Base-by-base conservation (phyloP, 2,329 filamentous ascomycete genomes). In the Fusarium gaditjirri region DNA sequence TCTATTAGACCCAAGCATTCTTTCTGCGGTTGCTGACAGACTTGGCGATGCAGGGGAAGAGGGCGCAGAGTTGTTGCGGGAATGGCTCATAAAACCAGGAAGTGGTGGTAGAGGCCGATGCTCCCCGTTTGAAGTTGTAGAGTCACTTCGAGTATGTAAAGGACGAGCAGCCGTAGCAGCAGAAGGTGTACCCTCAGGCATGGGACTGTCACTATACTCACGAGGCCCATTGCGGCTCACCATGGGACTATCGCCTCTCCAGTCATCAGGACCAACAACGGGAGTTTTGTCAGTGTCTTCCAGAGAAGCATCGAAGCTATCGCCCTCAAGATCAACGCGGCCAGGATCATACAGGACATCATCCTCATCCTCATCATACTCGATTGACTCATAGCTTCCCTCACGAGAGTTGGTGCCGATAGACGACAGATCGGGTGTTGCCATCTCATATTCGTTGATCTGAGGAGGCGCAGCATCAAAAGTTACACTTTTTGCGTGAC, bases 401-500 rank as follows among this genome's bases (percentile, higher is more conserved):
- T 98, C 94, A 13, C 95, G 92, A 17, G 95, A 98, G 75, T 92
- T 94, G 53, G 93, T 95, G 31, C 93, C 94, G 29, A 97, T 87
- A 0, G 95, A 97, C 4, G 95, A 98, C n/a, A 97, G 89, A 78
- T 98, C 96, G 16, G 96, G 96, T 5, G 96, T 99, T 38, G 94
- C 93, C 93, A 98, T 95, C 83, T 98, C 96, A 81, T 98, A 99
- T 83, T 99, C 96, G 79, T 98, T 97, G 77, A 99, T 89, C 79
- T 97, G 93, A 29, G 96, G 96, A 27, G 95, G 95, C 4, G 94
- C 94, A 41, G 92, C 93, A 82, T 98, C 94, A 80, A 99, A 99
- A 2, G 95, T 99, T 65, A 99, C 96, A 77, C 95, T 98, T 86
- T 99, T 99, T 52, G 94, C 91, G 82, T 97, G 93, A 59, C 94